These are phyloP conservation scores for Magnaporthiopsis incrustans DNA, from an alignment of 2,329 filamentous ascomycete species.

Conservation along the genomic window DNA sequence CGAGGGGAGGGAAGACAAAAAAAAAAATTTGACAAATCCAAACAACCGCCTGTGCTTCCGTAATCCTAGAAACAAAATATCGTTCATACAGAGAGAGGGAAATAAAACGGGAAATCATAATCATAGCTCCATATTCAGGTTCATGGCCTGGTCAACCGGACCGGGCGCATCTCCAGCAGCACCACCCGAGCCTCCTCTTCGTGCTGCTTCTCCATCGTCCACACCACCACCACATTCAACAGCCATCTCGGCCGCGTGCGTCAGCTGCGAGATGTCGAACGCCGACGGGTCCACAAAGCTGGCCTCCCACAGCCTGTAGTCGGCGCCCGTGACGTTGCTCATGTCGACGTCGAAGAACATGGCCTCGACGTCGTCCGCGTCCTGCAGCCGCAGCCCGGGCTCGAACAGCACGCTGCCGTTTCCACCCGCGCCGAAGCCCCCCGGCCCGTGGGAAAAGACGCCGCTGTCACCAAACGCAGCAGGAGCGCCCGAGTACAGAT, in stretches of 20 bases:
- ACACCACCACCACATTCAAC: constrained; percentile 7
- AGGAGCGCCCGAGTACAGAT: background rate
- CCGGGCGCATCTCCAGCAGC: background rate
- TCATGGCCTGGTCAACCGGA: background rate
- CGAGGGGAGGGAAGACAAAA: too few relatives aligned
- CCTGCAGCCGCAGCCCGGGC: constrained; percentile 11
- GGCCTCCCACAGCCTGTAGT: constrained; percentile 29
- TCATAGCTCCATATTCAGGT: background rate
- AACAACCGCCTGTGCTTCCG: too few relatives aligned
- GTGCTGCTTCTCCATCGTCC: background rate
- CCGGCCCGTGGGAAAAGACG: too few relatives aligned
- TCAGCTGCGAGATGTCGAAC: constrained; percentile 24
- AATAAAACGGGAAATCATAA: background rate
- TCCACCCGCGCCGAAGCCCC: background rate
- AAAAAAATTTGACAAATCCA: too few relatives aligned
- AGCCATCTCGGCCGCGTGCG: constrained; percentile 14
- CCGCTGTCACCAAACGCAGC: too few relatives aligned
- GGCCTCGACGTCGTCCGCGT: constrained; percentile 12
- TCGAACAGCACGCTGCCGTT: background rate
- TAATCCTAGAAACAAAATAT: background rate
- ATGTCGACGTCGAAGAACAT: constrained; percentile 20
- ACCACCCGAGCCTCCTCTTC: background rate
- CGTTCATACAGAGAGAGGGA: background rate
- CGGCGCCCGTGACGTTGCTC: constrained; percentile 17
- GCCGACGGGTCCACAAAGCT: constrained; percentile 26